A percentile compares a stretch with the other conserved stretches of the same genome.
Conservation (phyloP, 495 filamentous ascomycete genomes). For the Symbiotaphrina buchneri region DNA sequence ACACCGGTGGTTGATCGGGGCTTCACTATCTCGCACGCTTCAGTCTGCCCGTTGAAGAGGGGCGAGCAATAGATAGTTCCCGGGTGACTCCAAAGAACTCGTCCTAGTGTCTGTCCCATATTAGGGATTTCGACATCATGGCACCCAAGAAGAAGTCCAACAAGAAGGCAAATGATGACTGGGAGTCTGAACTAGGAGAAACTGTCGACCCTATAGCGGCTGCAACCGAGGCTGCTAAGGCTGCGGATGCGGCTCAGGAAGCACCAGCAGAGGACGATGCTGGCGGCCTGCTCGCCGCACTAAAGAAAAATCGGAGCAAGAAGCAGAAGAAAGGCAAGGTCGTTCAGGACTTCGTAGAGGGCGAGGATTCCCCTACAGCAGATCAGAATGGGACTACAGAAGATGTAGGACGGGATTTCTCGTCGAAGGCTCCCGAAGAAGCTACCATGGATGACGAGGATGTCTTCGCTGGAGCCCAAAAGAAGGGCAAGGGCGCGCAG, state of each 20-base stretch:
- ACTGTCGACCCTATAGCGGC: conserved; percentile 25
- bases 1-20: too few species aligned
- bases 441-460: conserved; percentile 70
- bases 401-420: too few species aligned
- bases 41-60: too few species aligned
- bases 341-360: conserved; percentile 49
- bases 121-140: conserved; percentile 23
- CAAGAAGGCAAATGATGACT: conserved; percentile 49
- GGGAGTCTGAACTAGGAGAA: conserved; percentile 92
- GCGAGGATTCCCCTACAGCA: conserved; percentile 31
- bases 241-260: conserved; percentile 16
- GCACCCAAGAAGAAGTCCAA: conserved; percentile 89
- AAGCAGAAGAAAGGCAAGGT: conserved; percentile 76
- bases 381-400: conserved; percentile 10
- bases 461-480: conserved; percentile 43
- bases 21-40: too few species aligned
- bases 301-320: conserved; percentile 79
- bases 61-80: too few species aligned
- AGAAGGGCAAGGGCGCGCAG: conserved; percentile 27
- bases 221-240: conserved; percentile 22
- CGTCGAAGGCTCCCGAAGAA: conserved; percentile 60
- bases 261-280: conserved; percentile 19
- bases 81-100: too few species aligned
- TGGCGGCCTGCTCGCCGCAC: conserved; percentile 60
- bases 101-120: too few species aligned